Conservation (phyloP, 2,329 filamentous ascomycete genomes). For the Lachnellula cervina region DNA sequence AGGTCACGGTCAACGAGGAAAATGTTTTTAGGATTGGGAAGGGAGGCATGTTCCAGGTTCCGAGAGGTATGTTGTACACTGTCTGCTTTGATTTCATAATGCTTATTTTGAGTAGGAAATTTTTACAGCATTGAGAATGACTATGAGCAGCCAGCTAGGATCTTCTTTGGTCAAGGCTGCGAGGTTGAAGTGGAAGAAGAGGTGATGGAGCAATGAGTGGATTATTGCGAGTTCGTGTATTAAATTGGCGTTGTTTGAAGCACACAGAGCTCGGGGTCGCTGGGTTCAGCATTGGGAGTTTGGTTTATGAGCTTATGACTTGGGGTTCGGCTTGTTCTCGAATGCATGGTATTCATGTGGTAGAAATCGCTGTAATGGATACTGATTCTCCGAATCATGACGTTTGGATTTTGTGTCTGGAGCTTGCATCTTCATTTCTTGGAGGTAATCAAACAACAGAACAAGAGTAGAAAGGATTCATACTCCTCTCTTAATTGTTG, state of each 20-base stretch:
- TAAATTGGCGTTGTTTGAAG: not conserved
- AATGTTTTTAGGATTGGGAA: slow-evolving; percentile 76
- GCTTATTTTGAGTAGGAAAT: slow-evolving; percentile 60
- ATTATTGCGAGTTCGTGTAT: not conserved
- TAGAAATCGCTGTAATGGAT: not conserved
- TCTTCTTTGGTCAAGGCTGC: slow-evolving; percentile 92
- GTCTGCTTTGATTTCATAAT: not conserved
- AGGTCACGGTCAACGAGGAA: slow-evolving; percentile 66
- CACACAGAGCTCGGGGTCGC: not conserved
- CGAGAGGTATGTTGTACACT: slow-evolving; percentile 64
- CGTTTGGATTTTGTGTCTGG: too few species aligned
- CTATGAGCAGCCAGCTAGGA: slow-evolving; percentile 62
- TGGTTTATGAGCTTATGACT: not conserved
- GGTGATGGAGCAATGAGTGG: not conserved
- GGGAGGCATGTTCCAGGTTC: slow-evolving; percentile 91
- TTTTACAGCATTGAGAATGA: slow-evolving; percentile 89
- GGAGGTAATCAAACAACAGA: too few species aligned
- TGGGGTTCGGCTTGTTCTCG: not conserved
- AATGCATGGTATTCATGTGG: not conserved
- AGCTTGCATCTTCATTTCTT: too few species aligned
- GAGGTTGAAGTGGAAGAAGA: slow-evolving; percentile 37
- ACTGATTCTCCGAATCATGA: too few species aligned
- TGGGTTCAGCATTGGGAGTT: not conserved
- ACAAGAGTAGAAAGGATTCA: too few species aligned
- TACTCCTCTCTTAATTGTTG: too few species aligned